phyloP scores from a whole-genome alignment of 345 rosid genomes.

The Fremontodendron californicum region DNA sequence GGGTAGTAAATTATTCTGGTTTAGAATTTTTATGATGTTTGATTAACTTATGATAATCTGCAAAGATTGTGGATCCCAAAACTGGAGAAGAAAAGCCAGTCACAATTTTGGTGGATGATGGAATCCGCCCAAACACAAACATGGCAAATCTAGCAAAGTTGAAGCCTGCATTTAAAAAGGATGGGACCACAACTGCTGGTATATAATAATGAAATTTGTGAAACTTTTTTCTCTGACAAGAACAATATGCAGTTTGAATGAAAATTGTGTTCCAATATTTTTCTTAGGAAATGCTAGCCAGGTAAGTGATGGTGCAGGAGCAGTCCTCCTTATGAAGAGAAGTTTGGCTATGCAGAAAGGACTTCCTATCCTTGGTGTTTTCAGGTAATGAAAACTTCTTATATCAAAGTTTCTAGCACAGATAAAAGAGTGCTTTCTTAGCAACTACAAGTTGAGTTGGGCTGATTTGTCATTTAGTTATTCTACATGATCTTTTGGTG shows the following conservation, averaged over 20 bases:
- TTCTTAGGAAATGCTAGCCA: slow-evolving; percentile 86
- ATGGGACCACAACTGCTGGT: slow-evolving; percentile 96
- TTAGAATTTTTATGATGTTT: neutral
- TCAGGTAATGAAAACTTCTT: slow-evolving; percentile 48
- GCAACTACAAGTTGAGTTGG: neutral
- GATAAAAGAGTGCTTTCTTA: neutral
- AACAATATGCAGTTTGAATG: slow-evolving; percentile 1
- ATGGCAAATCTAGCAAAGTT: slow-evolving; percentile 70
- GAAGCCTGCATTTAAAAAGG: slow-evolving; percentile 74
- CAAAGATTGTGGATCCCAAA: slow-evolving; percentile 73
- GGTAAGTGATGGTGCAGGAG: slow-evolving; percentile 97
- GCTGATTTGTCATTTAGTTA: neutral
- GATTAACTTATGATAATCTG: slow-evolving; percentile 16
- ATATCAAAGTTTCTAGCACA: neutral
- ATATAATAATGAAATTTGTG: slow-evolving; percentile 11
- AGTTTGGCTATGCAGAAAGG: slow-evolving; percentile 78
- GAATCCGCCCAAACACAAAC: slow-evolving; percentile 73
- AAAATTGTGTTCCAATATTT: slow-evolving; percentile 14
- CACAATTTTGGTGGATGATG: slow-evolving; percentile 66
- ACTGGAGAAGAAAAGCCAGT: slow-evolving; percentile 72
- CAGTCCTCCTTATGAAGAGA: slow-evolving; percentile 92
- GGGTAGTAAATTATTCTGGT: slow-evolving; percentile 5
- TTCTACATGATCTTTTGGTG: neutral
- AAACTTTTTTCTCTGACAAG: neutral
- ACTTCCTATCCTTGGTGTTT: slow-evolving; percentile 85